A percentile compares a stretch with the other conserved stretches of the same genome.
Evolutionary conservation across 345 rosid genomes (phyloP).

Genomic region (Pistacia vera): DNA sequence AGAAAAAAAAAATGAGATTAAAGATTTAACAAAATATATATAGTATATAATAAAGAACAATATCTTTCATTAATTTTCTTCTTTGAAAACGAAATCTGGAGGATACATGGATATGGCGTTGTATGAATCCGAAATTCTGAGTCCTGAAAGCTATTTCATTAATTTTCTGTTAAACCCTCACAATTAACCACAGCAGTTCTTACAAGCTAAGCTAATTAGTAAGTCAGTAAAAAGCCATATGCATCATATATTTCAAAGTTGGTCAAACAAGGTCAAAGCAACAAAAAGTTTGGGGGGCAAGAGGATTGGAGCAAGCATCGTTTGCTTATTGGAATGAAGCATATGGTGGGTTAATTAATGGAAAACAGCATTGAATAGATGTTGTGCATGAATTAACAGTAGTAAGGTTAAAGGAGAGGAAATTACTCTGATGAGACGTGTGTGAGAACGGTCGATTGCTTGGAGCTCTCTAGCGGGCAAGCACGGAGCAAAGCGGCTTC

Average conservation of each 20-base stretch:
- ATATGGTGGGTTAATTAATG: neutral
- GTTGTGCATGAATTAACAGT: too few relatives aligned
- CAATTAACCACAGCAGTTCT: too few relatives aligned
- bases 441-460: constrained; percentile 94
- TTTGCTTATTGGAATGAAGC: neutral
- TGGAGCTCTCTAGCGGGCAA: constrained; percentile 98
- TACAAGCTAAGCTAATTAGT: too few relatives aligned
- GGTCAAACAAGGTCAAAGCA: neutral
- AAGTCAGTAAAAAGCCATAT: neutral
- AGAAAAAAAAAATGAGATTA: neutral
- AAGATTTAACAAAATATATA: neutral
- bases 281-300: too few relatives aligned
- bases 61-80: too few relatives aligned
- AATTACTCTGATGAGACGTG: constrained; percentile 92
- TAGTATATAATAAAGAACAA: too few relatives aligned
- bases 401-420: neutral
- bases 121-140: neutral
- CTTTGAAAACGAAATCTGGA: too few relatives aligned
- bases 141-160: neutral
- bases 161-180: too few relatives aligned
- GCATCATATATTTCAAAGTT: neutral
- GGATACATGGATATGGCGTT: neutral
- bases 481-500: constrained; percentile 95
- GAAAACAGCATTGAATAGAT: neutral
- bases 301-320: neutral